Percentiles rank a stretch among this genome's conserved stretches.
These are phyloP conservation scores for Monilinia fructicola DNA, from an alignment of 2,329 filamentous ascomycete species.

Conservation along the genomic window DNA sequence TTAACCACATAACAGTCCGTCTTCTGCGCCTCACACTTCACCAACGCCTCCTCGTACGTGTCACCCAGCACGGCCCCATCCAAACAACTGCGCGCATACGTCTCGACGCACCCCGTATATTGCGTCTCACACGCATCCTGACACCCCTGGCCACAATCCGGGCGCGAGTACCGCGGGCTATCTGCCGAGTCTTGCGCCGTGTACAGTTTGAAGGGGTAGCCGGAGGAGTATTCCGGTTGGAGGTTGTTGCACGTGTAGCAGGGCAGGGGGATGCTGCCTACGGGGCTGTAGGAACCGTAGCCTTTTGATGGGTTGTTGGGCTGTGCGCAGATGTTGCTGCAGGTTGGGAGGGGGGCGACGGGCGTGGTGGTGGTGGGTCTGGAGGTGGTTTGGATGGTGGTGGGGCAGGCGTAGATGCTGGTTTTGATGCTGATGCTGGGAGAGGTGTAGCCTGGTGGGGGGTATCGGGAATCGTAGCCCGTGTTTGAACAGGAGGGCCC, in stretches of 20 bases:
- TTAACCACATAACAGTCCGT: conserved; percentile 50
- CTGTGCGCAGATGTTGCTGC: conserved; percentile 51
- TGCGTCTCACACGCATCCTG: conserved; percentile 54
- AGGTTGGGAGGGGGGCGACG: conserved; percentile 49
- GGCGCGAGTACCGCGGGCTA: conserved; percentile 48
- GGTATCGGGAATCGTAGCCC: conserved; percentile 46
- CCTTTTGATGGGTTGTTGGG: conserved; percentile 57
- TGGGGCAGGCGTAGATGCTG: conserved; percentile 40
- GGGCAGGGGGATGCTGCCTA: conserved; percentile 53
- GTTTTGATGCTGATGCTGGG: conserved; percentile 45
- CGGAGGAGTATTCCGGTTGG: conserved; percentile 43
- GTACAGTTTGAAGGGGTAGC: conserved; percentile 55
- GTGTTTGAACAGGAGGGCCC: conserved; percentile 45
- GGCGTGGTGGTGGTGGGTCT: conserved; percentile 38
- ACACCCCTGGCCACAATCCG: conserved; percentile 46
- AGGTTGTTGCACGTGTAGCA: conserved; percentile 57
- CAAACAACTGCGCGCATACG: conserved; percentile 53
- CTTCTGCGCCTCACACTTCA: conserved; percentile 52
- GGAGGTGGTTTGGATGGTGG: conserved; percentile 35
- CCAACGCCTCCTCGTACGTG: conserved; percentile 38
- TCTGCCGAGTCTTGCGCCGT: conserved; percentile 45
- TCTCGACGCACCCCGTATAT: conserved; percentile 49
- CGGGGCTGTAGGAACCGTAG: conserved; percentile 64
- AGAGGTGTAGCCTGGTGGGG: conserved; percentile 43
- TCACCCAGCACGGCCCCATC: conserved; percentile 28